Evolutionary conservation across 768 basidiomycete genomes (phyloP).

Genomic region (Serpula lacrymans): DNA sequence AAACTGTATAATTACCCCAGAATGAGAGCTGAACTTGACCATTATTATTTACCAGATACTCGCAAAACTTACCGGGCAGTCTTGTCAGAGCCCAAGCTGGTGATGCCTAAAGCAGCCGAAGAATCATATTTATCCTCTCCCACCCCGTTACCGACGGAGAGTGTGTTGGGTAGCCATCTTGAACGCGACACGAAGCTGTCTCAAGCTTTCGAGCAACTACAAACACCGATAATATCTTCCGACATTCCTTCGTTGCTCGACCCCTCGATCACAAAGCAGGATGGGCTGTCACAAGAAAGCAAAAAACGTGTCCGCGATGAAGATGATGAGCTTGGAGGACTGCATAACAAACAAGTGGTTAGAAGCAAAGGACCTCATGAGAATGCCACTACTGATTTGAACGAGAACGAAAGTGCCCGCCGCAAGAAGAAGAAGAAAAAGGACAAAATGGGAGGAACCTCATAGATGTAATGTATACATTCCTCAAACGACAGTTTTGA

Average conservation of each 20-base stretch:
- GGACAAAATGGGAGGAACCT: too few relatives aligned
- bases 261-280: not conserved
- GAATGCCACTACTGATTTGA: not conserved
- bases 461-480: too few relatives aligned
- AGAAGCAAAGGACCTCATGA: not conserved
- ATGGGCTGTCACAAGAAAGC: not conserved
- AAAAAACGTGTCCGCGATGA: constrained; percentile 22
- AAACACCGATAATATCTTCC: not conserved
- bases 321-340: constrained; percentile 5
- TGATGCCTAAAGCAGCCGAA: constrained; percentile 40
- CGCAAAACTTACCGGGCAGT: constrained; percentile 79
- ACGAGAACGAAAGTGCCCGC: constrained; percentile 13
- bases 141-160: not conserved
- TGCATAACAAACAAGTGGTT: not conserved
- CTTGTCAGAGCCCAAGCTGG: constrained; percentile 67
- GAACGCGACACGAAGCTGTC: not conserved
- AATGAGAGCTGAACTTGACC: not conserved
- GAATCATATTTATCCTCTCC: not conserved
- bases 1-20: not conserved
- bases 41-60: constrained; percentile 48
- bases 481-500: too few relatives aligned
- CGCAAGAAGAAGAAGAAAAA: constrained; percentile 18
- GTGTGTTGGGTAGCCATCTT: too few relatives aligned
- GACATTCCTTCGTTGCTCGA: not conserved
- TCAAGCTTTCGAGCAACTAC: not conserved